Base-by-base conservation (phyloP, 306 rosid species). In the Medicago ruthenica region DNA sequence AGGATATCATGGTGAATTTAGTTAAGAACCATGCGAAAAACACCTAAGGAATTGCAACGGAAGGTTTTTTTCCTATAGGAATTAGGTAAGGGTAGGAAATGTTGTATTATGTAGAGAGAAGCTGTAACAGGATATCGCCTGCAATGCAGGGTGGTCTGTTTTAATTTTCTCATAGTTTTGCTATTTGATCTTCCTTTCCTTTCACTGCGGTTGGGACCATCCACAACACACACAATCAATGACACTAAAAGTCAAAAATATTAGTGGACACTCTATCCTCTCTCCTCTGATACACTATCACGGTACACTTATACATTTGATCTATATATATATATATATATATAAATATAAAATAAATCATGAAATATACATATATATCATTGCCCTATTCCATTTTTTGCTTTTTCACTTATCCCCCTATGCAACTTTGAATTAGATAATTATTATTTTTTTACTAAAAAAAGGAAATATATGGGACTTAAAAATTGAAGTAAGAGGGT, bases 221-320 rank as follows among this genome's bases (percentile, higher is more conserved):
- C 65, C 75, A 50, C 87, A 83, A 80, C 75, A 50, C 63, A 75
- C 37, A 67, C 83, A 76, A 84, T 81, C 83, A 86, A 81, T 87
- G 83, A 59, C 80, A 71, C 83, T 77, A 87, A 89, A 91, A 86
- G 90, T 89, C 90, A 86, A 84, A 74, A 64, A 70, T 54, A 18
- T 73, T 61, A 77, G 74, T 71, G 78, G 79, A 31, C 84, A 55
- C 59, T 18, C 83, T 75, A 37, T 71, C 65, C 2, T 31, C 75
- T 76, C 83, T 80, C 71, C 36, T 74, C 61, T 61, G 5, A 15
- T 63, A 37, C 24, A 37, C 79, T 57, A 12, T 21, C 36, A 5
- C 61, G 62, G 15, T 79, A 78, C 68, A n/a, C 9, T 5, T 17
- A 39, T 59, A 21, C 5, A 10, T 58, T 9, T 21, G 4, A 57